Base-by-base conservation (phyloP, 371 early-diverging fungal species). In the Zychaea mexicana region DNA sequence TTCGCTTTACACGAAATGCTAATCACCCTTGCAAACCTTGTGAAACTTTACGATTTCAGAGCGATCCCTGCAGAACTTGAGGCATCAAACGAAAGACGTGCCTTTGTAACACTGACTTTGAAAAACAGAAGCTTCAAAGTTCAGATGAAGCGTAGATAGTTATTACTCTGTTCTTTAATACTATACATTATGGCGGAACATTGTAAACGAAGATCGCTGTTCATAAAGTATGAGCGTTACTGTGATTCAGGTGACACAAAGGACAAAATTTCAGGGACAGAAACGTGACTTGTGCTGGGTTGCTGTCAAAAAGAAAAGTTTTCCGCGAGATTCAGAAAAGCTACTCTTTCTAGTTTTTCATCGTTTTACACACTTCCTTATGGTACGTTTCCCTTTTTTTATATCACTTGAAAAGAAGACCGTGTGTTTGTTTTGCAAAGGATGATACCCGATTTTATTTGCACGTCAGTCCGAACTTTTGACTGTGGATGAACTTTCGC, bases 1-100 rank as follows among this genome's bases (percentile, higher is more conserved):
- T 81, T 83, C 69, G 80, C 78, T 27, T 36, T 66, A 45, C 76
- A 75, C 61, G 83, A 83, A 61, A 77, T 81, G 78, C 76, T 78
- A 19, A 33, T 83, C 2, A 32, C 70, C 27, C 28, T 83, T 24
- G 64, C 77, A 1, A 65, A 67, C 27, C 58, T 82, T 7, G 54
- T 82, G 21, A 73, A 71, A 26, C 33, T 45, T n/a, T 78, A 62
- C 56, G 69, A 69, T 6, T 60, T 78, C n/a, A 12, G 17, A 22
- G 36, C 75, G 21, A 75, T 78, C 24, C 47, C 61, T 8, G 27
- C 39, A 57, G 70, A 72, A 28, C 61, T 73, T 56, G 42, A 66
- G 30, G 56, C 69, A 5, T 57, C 74, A 3, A 45, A 66, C 22
- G 62, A 72, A 1, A 24, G 52, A 17, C 62, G 72, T 38, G 64